Conservation (phyloP, 169 alveolate genomes). For the Theileria equi region DNA sequence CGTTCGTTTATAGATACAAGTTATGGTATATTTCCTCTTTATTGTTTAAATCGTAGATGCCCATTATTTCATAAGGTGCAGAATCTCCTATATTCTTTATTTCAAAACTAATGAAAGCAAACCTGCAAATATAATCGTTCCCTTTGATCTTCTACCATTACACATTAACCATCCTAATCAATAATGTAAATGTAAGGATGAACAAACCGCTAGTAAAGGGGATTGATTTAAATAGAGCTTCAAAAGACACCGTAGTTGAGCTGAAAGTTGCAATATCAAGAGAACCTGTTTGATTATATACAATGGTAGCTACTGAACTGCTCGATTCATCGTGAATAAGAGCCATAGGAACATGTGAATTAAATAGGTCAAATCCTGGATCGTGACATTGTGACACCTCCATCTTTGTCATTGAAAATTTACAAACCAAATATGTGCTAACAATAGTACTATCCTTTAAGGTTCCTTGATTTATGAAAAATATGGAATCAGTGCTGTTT, state of each 20-base stretch:
- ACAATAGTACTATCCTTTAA: not conserved
- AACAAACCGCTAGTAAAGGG: conserved; percentile 54
- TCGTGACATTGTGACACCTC: conserved; percentile 53
- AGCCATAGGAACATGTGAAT: conserved; percentile 21
- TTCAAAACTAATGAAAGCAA: not conserved
- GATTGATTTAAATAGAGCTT: conserved; percentile 23
- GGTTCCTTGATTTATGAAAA: conserved; percentile 26
- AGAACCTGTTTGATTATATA: conserved; percentile 6
- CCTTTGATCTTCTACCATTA: conserved; percentile 13
- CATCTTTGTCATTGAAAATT: conserved; percentile 2
- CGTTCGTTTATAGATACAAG: conserved; percentile 9
- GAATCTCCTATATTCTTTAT: conserved; percentile 8
- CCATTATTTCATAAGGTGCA: conserved; percentile 28
- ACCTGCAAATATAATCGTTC: conserved; percentile 29
- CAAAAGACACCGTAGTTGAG: conserved; percentile 27
- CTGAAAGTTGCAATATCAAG: conserved; percentile 27
- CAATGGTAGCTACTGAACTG: conserved; percentile 19
- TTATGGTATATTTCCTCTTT: conserved; percentile 20
- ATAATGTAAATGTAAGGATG: not conserved
- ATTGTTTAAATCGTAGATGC: conserved; percentile 10
- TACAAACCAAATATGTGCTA: conserved; percentile 33
- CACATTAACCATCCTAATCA: conserved; percentile 21
- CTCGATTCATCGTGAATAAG: conserved; percentile 16
- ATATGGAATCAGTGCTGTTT: conserved; percentile 19
- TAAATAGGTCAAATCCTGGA: not conserved